Percentiles rank a stretch among this genome's conserved stretches.
phyloP scores from a whole-genome alignment of 78 protist genomes.

The Dictyostelium capitatum region DNA sequence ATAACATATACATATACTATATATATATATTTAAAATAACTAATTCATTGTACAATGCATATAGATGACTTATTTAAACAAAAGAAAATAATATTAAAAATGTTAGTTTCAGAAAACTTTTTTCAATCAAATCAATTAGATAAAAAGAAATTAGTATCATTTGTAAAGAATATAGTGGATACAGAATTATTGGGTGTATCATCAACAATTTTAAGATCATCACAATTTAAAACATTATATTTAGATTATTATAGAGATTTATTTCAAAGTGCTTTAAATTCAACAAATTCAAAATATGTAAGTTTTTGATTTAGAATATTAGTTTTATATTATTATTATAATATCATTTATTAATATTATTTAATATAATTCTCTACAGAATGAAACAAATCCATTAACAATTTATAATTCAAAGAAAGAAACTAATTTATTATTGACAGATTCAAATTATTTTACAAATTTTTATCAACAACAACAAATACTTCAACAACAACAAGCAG shows the following conservation, averaged over 20 bases:
- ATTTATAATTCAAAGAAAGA: not conserved
- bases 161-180: conserved; percentile 35
- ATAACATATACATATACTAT: not conserved
- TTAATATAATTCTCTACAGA: no score
- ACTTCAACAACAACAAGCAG: conserved; percentile 9
- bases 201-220: conserved; percentile 21
- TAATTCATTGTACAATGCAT: not conserved
- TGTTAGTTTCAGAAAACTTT: conserved; percentile 49
- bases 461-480: conserved; percentile 13
- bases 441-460: conserved; percentile 16
- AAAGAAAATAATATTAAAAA: conserved; percentile 57
- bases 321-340: no score
- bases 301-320: not conserved
- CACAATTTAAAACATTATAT: conserved; percentile 40
- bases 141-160: conserved; percentile 29
- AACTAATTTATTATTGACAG: not conserved
- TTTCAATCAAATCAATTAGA: conserved; percentile 26
- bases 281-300: conserved; percentile 36
- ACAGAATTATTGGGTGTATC: conserved; percentile 46
- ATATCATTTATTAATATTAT: no score
- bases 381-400: not conserved
- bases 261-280: conserved; percentile 35
- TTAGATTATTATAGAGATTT: conserved; percentile 41
- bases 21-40: not conserved
- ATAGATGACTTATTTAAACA: conserved; percentile 51